These are phyloP conservation scores for Metschnikowia bowlesiae DNA, from an alignment of 805 yeast genomes.

Conservation along the genomic window DNA sequence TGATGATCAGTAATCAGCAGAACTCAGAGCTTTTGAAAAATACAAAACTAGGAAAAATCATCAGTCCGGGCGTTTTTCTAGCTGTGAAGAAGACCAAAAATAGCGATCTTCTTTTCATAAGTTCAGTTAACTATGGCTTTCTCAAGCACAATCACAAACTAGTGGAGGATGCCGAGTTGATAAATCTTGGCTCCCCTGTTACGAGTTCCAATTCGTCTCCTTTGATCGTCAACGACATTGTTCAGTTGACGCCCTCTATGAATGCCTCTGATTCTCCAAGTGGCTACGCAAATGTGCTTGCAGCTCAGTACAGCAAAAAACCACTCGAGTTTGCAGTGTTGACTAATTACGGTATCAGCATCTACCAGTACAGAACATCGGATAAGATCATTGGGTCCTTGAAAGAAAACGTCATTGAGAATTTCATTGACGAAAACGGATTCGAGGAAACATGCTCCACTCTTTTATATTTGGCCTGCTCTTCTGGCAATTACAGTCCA, in stretches of 20 bases:
- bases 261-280: conserved; percentile 69
- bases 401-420: conserved; percentile 59
- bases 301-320: conserved; percentile 71
- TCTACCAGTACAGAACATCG: conserved; percentile 76
- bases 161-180: conserved; percentile 76
- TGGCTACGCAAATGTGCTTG: conserved; percentile 82
- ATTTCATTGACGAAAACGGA: conserved; percentile 77
- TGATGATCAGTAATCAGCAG: conserved; percentile 38
- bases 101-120: conserved; percentile 55
- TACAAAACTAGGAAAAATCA: conserved; percentile 53
- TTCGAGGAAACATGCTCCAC: conserved; percentile 87
- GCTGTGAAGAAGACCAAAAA: conserved; percentile 51
- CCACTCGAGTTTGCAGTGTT: conserved; percentile 75
- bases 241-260: conserved; percentile 65
- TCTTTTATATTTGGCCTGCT: conserved; percentile 78
- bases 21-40: conserved; percentile 57
- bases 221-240: conserved; percentile 61
- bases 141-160: conserved; percentile 67
- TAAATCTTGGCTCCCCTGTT: conserved; percentile 28
- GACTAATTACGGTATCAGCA: conserved; percentile 72
- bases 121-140: conserved; percentile 83
- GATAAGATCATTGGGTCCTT: conserved; percentile 69
- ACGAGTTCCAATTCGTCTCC: conserved; percentile 17
- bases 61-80: conserved; percentile 84
- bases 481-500: conserved; percentile 52